Base-by-base conservation (phyloP, 345 rosid species). In the Hevea brasiliensis region DNA sequence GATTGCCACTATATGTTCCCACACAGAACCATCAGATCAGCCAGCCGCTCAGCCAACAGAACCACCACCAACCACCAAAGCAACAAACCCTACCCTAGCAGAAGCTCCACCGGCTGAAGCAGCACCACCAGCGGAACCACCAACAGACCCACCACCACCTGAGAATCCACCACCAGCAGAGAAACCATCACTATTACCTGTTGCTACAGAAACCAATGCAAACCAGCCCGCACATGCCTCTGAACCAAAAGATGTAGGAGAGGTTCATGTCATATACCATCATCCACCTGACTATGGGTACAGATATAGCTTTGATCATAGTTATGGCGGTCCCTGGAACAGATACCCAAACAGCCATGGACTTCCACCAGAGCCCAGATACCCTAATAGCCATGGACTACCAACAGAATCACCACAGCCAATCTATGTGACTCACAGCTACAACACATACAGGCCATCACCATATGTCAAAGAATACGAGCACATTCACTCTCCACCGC, bases 401-500 rank as follows among this genome's bases (percentile, higher is more conserved):
- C 84, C 74, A 18, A 74, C 61, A n/a, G 81, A 53, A 58, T 76
- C 65, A 41, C 79, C 75, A 1, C 85, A 68, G 40, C 84, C 89
- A 0, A 58, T 70, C 54, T 69, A 76, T 63, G 86, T 81, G 68
- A 84, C 82, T 40, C 92, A 88, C 74, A 81, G 87, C 84, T 88
- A 88, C 85, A 87, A 79, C 73, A 86, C 84, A 40, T 82, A 82
- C 83, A 82, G 64, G 81, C 88, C 92, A 51, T 77, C 89, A n/a
- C 83, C 89, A 26, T 70, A 84, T 42, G 87, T 88, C 29, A 85
- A 86, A 3, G 89, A 83, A 72, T 88, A 84, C 24, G 84, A 81
- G 68, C 58, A 79, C n/a, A 53, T 55, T 35, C 81, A 68, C 47
- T 68, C 88, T 10, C 88, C 85, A 1, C 81, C 88, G 4, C 81